These are phyloP conservation scores for Aureobasidium sp. DNA, from an alignment of 2,329 filamentous ascomycete species.

Conservation along the genomic window DNA sequence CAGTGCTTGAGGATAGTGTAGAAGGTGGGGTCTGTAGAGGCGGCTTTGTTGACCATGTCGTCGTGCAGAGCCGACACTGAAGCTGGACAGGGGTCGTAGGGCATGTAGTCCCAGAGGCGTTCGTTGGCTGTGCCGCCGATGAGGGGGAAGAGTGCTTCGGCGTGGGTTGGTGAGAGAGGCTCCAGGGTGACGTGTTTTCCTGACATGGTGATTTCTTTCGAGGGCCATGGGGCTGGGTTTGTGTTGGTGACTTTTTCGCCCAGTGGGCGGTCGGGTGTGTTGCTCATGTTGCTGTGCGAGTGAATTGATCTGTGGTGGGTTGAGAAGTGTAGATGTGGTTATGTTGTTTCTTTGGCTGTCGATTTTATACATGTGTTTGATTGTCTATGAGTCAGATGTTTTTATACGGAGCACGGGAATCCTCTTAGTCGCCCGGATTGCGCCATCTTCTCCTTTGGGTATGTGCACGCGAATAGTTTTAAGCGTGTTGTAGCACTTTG, in stretches of 20 bases:
- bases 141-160: conserved; percentile 14
- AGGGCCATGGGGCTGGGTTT: conserved; percentile 1
- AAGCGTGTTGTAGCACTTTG: neutral
- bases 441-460: neutral
- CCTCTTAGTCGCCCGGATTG: neutral
- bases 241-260: conserved; percentile 1
- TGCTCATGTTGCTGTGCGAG: neutral
- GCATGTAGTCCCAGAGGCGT: conserved; percentile 37
- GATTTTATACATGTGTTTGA: neutral
- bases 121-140: conserved; percentile 13
- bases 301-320: neutral
- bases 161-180: conserved; percentile 11
- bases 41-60: conserved; percentile 22
- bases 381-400: neutral
- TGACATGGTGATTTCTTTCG: conserved; percentile 3
- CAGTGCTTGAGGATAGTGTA: conserved; percentile 34
- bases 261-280: neutral
- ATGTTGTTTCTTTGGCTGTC: neutral
- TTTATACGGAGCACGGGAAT: neutral
- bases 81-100: conserved; percentile 26
- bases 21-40: conserved; percentile 31
- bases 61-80: conserved; percentile 16
- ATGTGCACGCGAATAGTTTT: neutral
- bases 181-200: conserved; percentile 15
- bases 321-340: neutral